A percentile compares a stretch with the other conserved stretches of the same genome.
Evolutionary conservation across 1,284 basidiomycete genomes (phyloP).

Genomic region (Coniferiporia weirii): DNA sequence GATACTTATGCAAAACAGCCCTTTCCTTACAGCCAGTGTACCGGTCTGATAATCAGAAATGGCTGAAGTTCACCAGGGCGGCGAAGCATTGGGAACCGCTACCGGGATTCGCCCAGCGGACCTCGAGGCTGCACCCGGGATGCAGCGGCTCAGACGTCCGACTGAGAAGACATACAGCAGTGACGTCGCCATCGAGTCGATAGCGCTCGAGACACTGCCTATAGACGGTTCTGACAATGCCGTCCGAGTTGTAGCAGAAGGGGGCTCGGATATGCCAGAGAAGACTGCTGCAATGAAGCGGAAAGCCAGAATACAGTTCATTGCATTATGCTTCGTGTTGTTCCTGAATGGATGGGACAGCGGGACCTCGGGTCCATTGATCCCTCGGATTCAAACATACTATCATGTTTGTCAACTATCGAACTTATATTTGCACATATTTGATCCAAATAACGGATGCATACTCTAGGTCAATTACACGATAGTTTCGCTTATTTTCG

Average conservation of each 20-base stretch:
- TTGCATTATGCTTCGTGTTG: conserved; percentile 11
- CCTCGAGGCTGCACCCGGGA: not conserved
- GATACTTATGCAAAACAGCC: too few species aligned
- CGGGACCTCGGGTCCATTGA: conserved; percentile 12
- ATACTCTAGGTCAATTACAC: conserved; percentile 12
- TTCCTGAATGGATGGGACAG: conserved; percentile 18
- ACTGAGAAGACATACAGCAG: not conserved
- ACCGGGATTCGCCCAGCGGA: not conserved
- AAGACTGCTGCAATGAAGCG: conserved; percentile 1
- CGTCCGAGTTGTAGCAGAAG: not conserved
- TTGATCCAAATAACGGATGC: not conserved
- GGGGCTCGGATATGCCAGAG: not conserved
- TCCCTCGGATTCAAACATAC: conserved; percentile 15
- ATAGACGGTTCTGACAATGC: not conserved
- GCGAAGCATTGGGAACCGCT: not conserved
- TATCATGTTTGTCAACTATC: conserved; percentile 10
- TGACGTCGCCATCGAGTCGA: not conserved
- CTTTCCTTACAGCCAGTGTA: too few species aligned
- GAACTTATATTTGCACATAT: not conserved
- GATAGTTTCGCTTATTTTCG: conserved; percentile 17
- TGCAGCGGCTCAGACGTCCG: not conserved
- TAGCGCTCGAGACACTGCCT: not conserved
- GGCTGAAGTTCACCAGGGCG: not conserved
- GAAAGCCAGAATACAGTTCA: conserved; percentile 14
- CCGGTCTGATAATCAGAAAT: too few species aligned